Percentiles rank a stretch among this genome's conserved stretches.
Evolutionary conservation across 2,329 filamentous ascomycete genomes (phyloP).

Genomic region (Ophiostoma perfectum): DNA sequence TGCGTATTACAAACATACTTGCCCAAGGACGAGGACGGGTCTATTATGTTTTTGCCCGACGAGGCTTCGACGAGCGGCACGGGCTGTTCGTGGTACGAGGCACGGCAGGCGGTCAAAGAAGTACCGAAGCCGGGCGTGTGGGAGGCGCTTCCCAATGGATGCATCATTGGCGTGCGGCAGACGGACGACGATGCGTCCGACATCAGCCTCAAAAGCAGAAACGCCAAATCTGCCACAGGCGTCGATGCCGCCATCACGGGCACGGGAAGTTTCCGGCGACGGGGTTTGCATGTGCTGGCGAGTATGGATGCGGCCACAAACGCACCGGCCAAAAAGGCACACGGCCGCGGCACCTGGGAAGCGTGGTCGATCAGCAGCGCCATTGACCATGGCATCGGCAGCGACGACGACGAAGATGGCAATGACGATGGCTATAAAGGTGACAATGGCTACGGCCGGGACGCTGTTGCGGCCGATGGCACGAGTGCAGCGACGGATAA

Average conservation of each 20-base stretch:
- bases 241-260: background rate
- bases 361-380: conserved; percentile 49
- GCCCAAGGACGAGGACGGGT: conserved; percentile 40
- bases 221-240: conserved; percentile 24
- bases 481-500: conserved; percentile 8
- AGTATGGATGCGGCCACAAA: background rate
- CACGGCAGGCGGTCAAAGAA: conserved; percentile 46
- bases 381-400: conserved; percentile 40
- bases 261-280: background rate
- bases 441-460: background rate
- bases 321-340: background rate
- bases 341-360: conserved; percentile 40
- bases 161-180: conserved; percentile 56
- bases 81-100: conserved; percentile 48
- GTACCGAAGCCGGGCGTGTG: conserved; percentile 61
- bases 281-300: background rate
- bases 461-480: background rate
- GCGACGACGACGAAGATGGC: background rate
- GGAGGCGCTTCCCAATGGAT: conserved; percentile 56
- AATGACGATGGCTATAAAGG: conserved; percentile 38
- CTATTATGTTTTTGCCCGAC: background rate
- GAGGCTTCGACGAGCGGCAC: conserved; percentile 37
- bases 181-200: background rate
- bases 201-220: conserved; percentile 11
- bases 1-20: conserved; percentile 61